Evolutionary conservation across 2,329 filamentous ascomycete genomes (phyloP).

Genomic region (Blumeria hordei): DNA sequence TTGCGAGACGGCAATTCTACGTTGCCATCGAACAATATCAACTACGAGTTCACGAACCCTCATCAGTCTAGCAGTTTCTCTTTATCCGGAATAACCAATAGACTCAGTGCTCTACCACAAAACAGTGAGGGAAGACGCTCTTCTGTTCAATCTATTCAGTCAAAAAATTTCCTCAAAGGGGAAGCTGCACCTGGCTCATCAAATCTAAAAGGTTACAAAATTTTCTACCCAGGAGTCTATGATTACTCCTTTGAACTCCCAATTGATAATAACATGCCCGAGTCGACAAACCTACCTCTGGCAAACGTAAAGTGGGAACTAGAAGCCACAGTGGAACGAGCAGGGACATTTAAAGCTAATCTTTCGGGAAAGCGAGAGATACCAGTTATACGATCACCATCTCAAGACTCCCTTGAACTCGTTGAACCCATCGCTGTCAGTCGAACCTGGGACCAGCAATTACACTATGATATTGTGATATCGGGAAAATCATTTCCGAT

Average conservation of each 20-base stretch:
- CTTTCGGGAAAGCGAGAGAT: conserved; percentile 43
- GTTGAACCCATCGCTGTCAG: conserved; percentile 56
- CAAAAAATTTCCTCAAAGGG: conserved; percentile 41
- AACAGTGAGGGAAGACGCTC: conserved; percentile 24
- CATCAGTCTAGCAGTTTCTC: conserved; percentile 6
- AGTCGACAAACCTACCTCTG: conserved; percentile 47
- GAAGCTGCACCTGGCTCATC: conserved; percentile 27
- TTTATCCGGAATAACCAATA: conserved; percentile 8
- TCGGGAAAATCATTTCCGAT: conserved; percentile 55
- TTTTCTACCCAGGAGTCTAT: conserved; percentile 27
- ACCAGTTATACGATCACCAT: conserved; percentile 40
- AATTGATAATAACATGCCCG: conserved; percentile 51
- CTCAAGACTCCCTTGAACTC: conserved; percentile 45
- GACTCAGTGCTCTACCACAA: conserved; percentile 9
- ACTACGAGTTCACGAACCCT: conserved; percentile 1
- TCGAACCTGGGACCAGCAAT: conserved; percentile 50
- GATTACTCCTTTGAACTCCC: conserved; percentile 50
- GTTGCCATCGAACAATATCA: conserved; percentile 10
- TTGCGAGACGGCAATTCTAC: conserved; percentile 13
- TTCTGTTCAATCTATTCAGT: conserved; percentile 38
- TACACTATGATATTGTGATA: conserved; percentile 57
- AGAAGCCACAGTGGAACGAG: conserved; percentile 42
- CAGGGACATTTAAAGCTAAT: conserved; percentile 47
- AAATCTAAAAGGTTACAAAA: conserved; percentile 42
- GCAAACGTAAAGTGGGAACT: conserved; percentile 46